Base-by-base conservation (phyloP, 306 rosid genomes). In the Comarum palustre region DNA sequence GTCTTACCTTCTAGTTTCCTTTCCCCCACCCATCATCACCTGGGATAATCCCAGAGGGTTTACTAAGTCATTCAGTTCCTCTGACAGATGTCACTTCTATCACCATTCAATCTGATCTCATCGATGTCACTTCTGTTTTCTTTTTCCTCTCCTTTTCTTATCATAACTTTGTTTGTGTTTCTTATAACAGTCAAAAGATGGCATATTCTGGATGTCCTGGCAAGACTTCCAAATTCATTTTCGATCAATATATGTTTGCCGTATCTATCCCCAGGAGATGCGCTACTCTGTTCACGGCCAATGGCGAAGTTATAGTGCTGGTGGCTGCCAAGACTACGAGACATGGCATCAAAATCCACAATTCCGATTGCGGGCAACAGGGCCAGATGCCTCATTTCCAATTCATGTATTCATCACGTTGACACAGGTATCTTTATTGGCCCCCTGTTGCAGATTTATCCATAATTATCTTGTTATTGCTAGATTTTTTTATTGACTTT, bases 131-230 rank as follows among this genome's bases (percentile, higher is more conserved):
- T 65, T 39, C 42, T 65, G 31, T 20, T 55, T 31, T 60, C 74
- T 45, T 71, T 65, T 14, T 55, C 32, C 24, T 24, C 42, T 8
- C 8, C 12, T 20, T 36, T 19, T 50, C 24, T 50, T 2, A 7
- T n/a, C 27, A 6, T 38, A 25, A 27, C 57, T 17, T 64, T 15
- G n/a, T 25, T 34, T 54, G 22, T 72, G 42, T 24, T 25, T 55
- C 39, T 72, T 31, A 9, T 25, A 50, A 77, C 93, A 95, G 99
- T 91, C 99, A 47, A 91, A 84, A 78, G 96, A 95, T 78, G 97
- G 99, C 70, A 95, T 95, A 82, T 95, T 95, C 82, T 95, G 99
- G 99, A 91, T 95, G 99, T 95, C 99, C 48, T 95, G 99, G 99
- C 99, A 95, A 87, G 99, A 95, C 82, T 95, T 95, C 79, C 99